phyloP scores from a whole-genome alignment of 2,329 filamentous ascomycete genomes.

The Chrysoporthe deuterocubensis region DNA sequence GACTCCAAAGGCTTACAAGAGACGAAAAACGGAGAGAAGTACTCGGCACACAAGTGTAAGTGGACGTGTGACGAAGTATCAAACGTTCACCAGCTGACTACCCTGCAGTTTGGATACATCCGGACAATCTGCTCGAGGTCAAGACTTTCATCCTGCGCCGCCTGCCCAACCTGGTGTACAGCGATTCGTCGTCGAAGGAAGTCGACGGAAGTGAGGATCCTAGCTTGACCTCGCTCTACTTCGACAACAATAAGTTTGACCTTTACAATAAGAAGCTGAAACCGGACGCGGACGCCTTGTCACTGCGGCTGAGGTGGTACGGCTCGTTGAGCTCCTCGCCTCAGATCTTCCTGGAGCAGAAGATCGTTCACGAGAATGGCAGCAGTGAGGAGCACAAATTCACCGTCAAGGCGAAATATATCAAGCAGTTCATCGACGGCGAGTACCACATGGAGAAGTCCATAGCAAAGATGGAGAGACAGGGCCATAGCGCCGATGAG shows the following conservation, averaged over 20 bases:
- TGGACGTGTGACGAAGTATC: conserved; percentile 19
- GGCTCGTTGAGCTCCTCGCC: conserved; percentile 79
- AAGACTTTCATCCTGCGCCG: conserved; percentile 94
- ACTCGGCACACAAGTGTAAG: conserved; percentile 86
- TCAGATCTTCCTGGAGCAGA: conserved; percentile 87
- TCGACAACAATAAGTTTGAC: conserved; percentile 84
- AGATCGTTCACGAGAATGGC: conserved; percentile 77
- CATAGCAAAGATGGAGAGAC: conserved; percentile 82
- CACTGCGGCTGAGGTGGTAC: conserved; percentile 88
- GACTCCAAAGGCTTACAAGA: conserved; percentile 39
- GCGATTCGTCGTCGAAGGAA: conserved; percentile 81
- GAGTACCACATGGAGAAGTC: conserved; percentile 93
- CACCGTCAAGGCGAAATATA: conserved; percentile 90
- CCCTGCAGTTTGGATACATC: conserved; percentile 83
- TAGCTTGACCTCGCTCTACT: conserved; percentile 93
- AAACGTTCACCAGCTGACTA: conserved; percentile 36
- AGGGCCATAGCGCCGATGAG: conserved; percentile 68
- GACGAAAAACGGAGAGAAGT: conserved; percentile 69
- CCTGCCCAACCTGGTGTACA: conserved; percentile 90
- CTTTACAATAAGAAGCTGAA: conserved; percentile 87
- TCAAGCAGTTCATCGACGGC: conserved; percentile 83
- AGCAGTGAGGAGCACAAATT: conserved; percentile 80
- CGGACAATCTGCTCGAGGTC: conserved; percentile 93
- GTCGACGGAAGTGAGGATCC: conserved; percentile 83
- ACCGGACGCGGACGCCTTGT: conserved; percentile 74